Percentiles rank a stretch among this genome's conserved stretches.
phyloP scores from a whole-genome alignment of 169 alveolate genomes.

The Plasmodium fragile region DNA sequence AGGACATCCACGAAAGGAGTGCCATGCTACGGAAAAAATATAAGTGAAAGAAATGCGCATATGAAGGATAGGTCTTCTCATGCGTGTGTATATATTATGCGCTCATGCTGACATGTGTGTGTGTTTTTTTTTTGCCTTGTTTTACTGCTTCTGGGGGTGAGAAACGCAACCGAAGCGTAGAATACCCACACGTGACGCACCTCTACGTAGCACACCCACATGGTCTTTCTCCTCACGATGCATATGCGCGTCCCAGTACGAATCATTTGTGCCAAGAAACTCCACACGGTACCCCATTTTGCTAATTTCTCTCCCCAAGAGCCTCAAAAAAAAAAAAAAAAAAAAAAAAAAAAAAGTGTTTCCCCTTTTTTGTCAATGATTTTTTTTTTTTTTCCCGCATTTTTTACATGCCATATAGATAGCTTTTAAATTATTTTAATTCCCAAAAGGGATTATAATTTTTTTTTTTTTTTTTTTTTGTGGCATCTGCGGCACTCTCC shows the following conservation, averaged over 20 bases:
- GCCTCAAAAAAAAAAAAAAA: neutral
- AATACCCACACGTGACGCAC: neutral
- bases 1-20: slow-evolving; percentile 32
- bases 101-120: neutral
- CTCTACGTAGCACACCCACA: neutral
- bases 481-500: neutral
- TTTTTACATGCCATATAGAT: neutral
- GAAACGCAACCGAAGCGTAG: neutral
- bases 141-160: neutral
- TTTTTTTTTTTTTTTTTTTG: neutral
- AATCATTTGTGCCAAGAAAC: neutral
- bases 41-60: slow-evolving; percentile 5
- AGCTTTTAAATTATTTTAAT: neutral
- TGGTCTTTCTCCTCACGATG: neutral
- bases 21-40: slow-evolving; percentile 21
- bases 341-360: neutral
- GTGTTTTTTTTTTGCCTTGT: neutral
- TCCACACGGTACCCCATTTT: neutral
- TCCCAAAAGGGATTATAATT: neutral
- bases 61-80: neutral
- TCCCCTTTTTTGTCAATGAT: neutral
- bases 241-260: neutral
- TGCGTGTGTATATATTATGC: neutral
- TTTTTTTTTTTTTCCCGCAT: neutral
- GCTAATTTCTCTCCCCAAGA: neutral